phyloP scores from a whole-genome alignment of 2,329 filamentous ascomycete genomes.

The Hypoxylon sp. region DNA sequence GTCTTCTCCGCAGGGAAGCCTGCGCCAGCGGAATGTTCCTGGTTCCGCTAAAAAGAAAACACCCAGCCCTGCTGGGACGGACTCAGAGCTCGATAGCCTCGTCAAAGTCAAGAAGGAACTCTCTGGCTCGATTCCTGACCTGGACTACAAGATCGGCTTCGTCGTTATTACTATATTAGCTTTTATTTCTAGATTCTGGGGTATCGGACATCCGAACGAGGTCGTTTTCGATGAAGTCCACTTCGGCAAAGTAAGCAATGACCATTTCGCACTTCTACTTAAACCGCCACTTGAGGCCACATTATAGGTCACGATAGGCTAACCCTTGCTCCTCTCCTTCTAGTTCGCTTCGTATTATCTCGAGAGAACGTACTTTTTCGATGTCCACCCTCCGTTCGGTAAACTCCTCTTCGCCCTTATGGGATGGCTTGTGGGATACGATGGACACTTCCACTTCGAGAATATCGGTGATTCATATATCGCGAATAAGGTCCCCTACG shows the following conservation, averaged over 20 bases:
- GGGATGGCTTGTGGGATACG: slow-evolving; percentile 97
- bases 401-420: slow-evolving; percentile 97
- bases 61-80: slow-evolving; percentile 50
- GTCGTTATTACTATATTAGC: slow-evolving; percentile 80
- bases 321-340: slow-evolving; percentile 27
- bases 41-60: slow-evolving; percentile 60
- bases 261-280: background rate
- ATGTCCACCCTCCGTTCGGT: slow-evolving; percentile 97
- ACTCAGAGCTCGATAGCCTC: slow-evolving; percentile 61
- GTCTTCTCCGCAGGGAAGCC: slow-evolving; percentile 63
- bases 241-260: slow-evolving; percentile 86
- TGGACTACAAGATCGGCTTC: slow-evolving; percentile 85
- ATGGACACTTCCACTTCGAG: slow-evolving; percentile 97
- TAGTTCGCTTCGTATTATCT: slow-evolving; percentile 85
- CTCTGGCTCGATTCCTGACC: slow-evolving; percentile 64
- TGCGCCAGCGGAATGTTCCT: slow-evolving; percentile 67
- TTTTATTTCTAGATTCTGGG: slow-evolving; percentile 94
- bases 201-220: slow-evolving; percentile 92
- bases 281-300: background rate
- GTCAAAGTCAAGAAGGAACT: slow-evolving; percentile 53
- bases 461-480: slow-evolving; percentile 99
- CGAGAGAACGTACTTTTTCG: slow-evolving; percentile 98
- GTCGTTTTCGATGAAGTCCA: slow-evolving; percentile 99
- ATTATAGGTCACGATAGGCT: slow-evolving; percentile 21
- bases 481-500: slow-evolving; percentile 94